phyloP scores from a whole-genome alignment of 2,329 filamentous ascomycete species.

The Cordyceps farinosa region DNA sequence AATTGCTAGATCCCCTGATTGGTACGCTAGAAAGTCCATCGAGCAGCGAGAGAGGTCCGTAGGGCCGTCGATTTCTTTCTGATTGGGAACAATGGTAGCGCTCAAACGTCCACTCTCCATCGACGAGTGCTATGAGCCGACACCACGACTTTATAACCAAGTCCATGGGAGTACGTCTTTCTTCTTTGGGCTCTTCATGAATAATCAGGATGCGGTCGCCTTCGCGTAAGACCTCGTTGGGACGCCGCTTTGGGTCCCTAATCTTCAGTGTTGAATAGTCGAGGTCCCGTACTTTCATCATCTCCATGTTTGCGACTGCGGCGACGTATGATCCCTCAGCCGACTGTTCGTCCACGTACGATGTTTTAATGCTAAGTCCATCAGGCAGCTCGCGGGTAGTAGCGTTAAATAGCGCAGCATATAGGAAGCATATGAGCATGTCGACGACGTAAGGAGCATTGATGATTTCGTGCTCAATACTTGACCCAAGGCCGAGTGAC shows the following conservation, averaged over 20 bases:
- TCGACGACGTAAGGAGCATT: constrained; percentile 80
- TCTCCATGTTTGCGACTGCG: not conserved
- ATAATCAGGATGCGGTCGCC: not conserved
- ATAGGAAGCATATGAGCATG: constrained; percentile 79
- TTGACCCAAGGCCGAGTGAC: constrained; percentile 77
- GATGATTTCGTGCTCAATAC: constrained; percentile 78
- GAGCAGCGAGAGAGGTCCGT: not conserved
- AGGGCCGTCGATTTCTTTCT: not conserved
- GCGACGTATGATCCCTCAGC: constrained; percentile 1
- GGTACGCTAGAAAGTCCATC: not conserved
- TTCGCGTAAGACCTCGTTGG: not conserved
- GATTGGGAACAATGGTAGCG: not conserved
- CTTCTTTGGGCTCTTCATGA: not conserved
- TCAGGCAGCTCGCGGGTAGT: constrained; percentile 42
- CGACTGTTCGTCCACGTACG: constrained; percentile 19
- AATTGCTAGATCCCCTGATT: not conserved
- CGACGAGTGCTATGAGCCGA: not conserved
- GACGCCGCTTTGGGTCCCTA: not conserved
- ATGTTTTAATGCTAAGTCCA: constrained; percentile 39
- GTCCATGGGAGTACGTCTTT: not conserved
- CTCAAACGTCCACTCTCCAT: constrained; percentile 9
- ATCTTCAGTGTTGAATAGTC: not conserved
- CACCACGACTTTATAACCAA: constrained; percentile 7
- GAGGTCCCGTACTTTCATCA: not conserved
- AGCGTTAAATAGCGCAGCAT: constrained; percentile 47